Base-by-base conservation (phyloP, 306 rosid genomes). In the Myrica gale region DNA sequence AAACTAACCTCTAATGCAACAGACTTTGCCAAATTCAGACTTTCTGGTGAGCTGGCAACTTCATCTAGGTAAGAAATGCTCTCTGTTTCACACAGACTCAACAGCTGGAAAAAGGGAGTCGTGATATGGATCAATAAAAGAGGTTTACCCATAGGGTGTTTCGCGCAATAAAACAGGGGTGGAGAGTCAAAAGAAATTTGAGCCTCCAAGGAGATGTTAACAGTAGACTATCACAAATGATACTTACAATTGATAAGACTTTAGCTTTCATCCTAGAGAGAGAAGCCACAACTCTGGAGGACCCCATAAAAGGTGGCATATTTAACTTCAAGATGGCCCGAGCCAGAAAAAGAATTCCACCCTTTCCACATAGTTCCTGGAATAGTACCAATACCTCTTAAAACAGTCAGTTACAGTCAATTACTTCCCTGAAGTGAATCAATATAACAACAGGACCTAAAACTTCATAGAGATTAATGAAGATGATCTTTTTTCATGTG, bases 291-390 rank as follows among this genome's bases (percentile, higher is more conserved):
- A 92, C 80, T 83, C 84, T 89, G 19, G 86, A 60, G 48, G 81
- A 83, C 72, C 74, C 83, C 26, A 80, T 68, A 87, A 84, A 80
- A 15, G 82, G 84, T 68, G 26, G 41, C 46, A 60, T 75, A 57
- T 82, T 76, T 56, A 95, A 72, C 85, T 89, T 95, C 91, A 95
- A 82, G 81, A 90, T 83, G 83, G 96, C 89, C 73, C 81, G 85
- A 74, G 93, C 96, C 41, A 92, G 88, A 87, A 86, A 84, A 68
- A 92, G 89, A 83, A 95, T 85, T 75, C 97, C 85, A 51, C 98
- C 98, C 74, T 92, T 92, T 81, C 85, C 85, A 78, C 97, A 95
- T 48, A 95, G 89, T 67, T 89, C 97, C 98, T 95, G 92, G 76
- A 82, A 83, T 78, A 65, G n/a, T 11, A 39, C 71, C 76, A 53